Conservation (phyloP, 495 filamentous ascomycete genomes). For the Xylaria castorea region DNA sequence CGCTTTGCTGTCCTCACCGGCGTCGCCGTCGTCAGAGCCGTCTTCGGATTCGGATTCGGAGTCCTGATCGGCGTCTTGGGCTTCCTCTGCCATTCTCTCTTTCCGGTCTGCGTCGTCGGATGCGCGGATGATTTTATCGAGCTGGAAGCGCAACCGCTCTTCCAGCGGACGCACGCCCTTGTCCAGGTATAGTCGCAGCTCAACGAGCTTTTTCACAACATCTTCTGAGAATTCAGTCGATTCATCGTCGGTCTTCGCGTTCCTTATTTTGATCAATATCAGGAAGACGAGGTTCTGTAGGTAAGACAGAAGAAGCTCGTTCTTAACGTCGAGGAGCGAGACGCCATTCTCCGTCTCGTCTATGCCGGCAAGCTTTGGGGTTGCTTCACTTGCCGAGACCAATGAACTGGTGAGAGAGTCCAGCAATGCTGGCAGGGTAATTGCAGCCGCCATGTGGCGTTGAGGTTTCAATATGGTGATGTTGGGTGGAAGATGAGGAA, state of each 20-base stretch:
- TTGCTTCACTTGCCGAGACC: conserved; percentile 61
- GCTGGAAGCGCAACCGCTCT: conserved; percentile 80
- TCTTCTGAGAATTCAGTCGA: conserved; percentile 42
- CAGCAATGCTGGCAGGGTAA: conserved; percentile 63
- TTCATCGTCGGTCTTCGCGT: conserved; percentile 47
- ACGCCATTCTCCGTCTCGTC: conserved; percentile 81
- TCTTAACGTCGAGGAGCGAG: conserved; percentile 92
- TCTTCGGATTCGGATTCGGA: conserved; percentile 54
- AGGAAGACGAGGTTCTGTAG: conserved; percentile 93
- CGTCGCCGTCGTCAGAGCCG: conserved; percentile 41
- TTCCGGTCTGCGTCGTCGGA: conserved; percentile 73
- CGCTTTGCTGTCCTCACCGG: conserved; percentile 42
- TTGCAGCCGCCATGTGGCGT: conserved; percentile 54
- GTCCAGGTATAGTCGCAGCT: conserved; percentile 86
- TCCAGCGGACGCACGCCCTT: conserved; percentile 91
- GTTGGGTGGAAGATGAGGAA: neutral
- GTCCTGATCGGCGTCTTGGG: conserved; percentile 44
- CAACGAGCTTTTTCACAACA: conserved; percentile 82
- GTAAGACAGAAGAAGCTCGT: conserved; percentile 93
- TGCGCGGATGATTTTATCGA: conserved; percentile 87
- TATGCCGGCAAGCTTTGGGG: conserved; percentile 64
- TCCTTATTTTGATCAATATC: conserved; percentile 79
- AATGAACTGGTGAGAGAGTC: conserved; percentile 70
- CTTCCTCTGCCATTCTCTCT: conserved; percentile 37
- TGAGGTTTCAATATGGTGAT: neutral